Evolutionary conservation across 1,139 yeast genomes (phyloP).

Genomic region (Dujonia santamariae): DNA sequence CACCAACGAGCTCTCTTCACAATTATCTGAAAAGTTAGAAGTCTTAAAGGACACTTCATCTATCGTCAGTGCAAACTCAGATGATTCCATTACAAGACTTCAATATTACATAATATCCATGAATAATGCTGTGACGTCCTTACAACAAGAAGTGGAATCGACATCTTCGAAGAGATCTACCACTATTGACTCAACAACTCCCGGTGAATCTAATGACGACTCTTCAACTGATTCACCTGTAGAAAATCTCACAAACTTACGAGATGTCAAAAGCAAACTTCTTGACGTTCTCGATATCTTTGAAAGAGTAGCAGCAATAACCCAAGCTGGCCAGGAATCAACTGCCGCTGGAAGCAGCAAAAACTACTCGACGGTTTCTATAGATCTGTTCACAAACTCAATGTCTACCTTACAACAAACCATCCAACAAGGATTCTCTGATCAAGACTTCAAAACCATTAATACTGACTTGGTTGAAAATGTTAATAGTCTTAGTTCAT

Average conservation of each 20-base stretch:
- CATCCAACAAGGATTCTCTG: slow-evolving; percentile 28
- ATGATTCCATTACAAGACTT: slow-evolving; percentile 40
- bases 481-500: slow-evolving; percentile 41
- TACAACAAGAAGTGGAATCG: slow-evolving; percentile 46
- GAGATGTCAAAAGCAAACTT: slow-evolving; percentile 4
- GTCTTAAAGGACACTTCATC: slow-evolving; percentile 39
- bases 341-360: background rate
- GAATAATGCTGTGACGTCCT: slow-evolving; percentile 52
- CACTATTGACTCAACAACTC: background rate
- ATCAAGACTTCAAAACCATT: slow-evolving; percentile 8
- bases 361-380: background rate
- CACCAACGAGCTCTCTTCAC: slow-evolving; percentile 52
- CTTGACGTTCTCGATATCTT: slow-evolving; percentile 4
- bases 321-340: background rate
- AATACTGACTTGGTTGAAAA: slow-evolving; percentile 31
- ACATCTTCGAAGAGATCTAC: background rate
- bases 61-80: slow-evolving; percentile 23
- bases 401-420: slow-evolving; percentile 40
- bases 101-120: slow-evolving; percentile 63
- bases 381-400: slow-evolving; percentile 35
- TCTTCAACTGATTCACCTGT: background rate
- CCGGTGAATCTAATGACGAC: background rate
- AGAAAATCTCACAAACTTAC: slow-evolving; percentile 4
- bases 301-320: slow-evolving; percentile 1
- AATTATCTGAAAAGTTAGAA: slow-evolving; percentile 46